Evolutionary conservation across 495 filamentous ascomycete genomes (phyloP).

Genomic region (Penicillium ochrochloron): DNA sequence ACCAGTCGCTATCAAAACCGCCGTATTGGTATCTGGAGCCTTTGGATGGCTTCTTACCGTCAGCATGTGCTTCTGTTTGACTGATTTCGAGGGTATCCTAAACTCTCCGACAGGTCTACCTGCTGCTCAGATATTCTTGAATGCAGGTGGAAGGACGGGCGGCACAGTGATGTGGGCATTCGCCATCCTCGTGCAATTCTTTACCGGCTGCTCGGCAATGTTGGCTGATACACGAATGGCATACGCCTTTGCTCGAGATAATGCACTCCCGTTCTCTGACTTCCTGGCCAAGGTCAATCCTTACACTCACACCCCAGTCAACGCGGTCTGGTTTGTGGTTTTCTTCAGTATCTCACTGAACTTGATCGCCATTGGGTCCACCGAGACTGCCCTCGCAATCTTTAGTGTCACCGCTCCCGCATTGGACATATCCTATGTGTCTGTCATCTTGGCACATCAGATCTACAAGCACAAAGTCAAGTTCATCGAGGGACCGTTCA

Average conservation of each 20-base stretch:
- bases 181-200: slow-evolving; percentile 71
- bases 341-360: slow-evolving; percentile 63
- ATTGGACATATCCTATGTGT: slow-evolving; percentile 69
- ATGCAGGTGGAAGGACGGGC: slow-evolving; percentile 64
- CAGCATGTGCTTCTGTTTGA: slow-evolving; percentile 70
- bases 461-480: slow-evolving; percentile 60
- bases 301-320: slow-evolving; percentile 65
- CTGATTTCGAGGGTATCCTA: slow-evolving; percentile 66
- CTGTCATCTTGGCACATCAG: slow-evolving; percentile 68
- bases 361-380: slow-evolving; percentile 69
- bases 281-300: slow-evolving; percentile 63
- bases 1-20: slow-evolving; percentile 65
- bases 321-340: slow-evolving; percentile 75
- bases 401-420: slow-evolving; percentile 75
- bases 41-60: slow-evolving; percentile 70
- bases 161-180: slow-evolving; percentile 72
- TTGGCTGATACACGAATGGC: slow-evolving; percentile 74
- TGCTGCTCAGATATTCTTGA: slow-evolving; percentile 72
- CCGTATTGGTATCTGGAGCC: slow-evolving; percentile 67
- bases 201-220: slow-evolving; percentile 74
- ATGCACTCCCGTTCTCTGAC: slow-evolving; percentile 70
- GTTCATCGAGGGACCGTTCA: slow-evolving; percentile 68
- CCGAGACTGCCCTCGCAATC: slow-evolving; percentile 69
- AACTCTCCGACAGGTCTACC: slow-evolving; percentile 66
- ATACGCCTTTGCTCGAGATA: slow-evolving; percentile 71